Conservation (phyloP, 768 basidiomycete species). For the Auricularia cornea region DNA sequence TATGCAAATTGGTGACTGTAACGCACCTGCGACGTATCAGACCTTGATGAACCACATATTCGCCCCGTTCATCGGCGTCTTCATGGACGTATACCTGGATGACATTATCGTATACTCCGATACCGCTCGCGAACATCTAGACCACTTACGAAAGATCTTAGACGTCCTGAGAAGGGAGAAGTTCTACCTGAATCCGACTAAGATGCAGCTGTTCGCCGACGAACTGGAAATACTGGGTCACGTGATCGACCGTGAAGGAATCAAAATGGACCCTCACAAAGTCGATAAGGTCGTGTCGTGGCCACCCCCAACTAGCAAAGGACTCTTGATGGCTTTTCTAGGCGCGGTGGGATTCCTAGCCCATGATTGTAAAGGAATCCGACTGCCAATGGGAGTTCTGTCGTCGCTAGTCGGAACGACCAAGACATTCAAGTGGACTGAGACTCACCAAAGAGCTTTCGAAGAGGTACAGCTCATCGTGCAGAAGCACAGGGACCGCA, state of each 20-base stretch:
- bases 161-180: constrained; percentile 5
- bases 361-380: not conserved
- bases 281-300: not conserved
- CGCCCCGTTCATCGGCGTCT: constrained; percentile 6
- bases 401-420: not conserved
- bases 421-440: not conserved
- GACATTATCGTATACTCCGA: constrained; percentile 12
- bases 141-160: constrained; percentile 7
- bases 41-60: constrained; percentile 9
- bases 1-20: constrained; percentile 12
- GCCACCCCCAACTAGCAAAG: not conserved
- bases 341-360: constrained; percentile 2
- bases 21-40: constrained; percentile 12
- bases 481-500: not conserved
- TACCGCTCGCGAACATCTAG: constrained; percentile 6
- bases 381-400: not conserved
- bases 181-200: constrained; percentile 5
- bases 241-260: not conserved
- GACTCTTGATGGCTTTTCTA: not conserved
- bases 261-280: constrained; percentile 1
- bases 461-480: not conserved
- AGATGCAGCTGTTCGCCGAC: not conserved
- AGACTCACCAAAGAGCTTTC: not conserved
- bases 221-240: constrained; percentile 1
- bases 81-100: constrained; percentile 12